Conservation (phyloP, 306 rosid species). For the Purshia tridentata region DNA sequence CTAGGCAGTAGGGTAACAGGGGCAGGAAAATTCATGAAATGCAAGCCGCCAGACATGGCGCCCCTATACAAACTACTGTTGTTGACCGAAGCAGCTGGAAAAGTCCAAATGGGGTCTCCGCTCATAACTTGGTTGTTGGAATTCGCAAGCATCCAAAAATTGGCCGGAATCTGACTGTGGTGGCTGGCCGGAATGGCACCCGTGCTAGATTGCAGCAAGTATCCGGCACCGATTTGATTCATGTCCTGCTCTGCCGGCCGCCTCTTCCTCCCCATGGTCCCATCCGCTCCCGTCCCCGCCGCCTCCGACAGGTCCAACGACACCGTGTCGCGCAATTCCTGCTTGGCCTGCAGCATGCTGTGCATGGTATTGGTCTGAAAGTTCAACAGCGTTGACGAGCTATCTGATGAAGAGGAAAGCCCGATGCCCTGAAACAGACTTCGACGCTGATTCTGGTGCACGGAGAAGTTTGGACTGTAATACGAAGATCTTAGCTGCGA, state of each 20-base stretch:
- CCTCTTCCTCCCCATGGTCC: slow-evolving; percentile 57
- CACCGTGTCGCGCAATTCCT: slow-evolving; percentile 57
- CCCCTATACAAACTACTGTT: slow-evolving; percentile 69
- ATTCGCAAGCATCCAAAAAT: slow-evolving; percentile 85
- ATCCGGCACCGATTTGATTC: slow-evolving; percentile 58
- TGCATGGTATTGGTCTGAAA: slow-evolving; percentile 55
- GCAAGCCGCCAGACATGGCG: slow-evolving; percentile 69
- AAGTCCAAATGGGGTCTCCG: slow-evolving; percentile 91
- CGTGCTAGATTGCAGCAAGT: slow-evolving; percentile 58
- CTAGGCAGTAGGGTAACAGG: slow-evolving; percentile 69
- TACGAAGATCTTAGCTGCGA: slow-evolving; percentile 76
- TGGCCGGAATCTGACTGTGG: slow-evolving; percentile 64
- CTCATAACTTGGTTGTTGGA: slow-evolving; percentile 72
- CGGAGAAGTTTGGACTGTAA: slow-evolving; percentile 71
- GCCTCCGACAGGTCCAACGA: slow-evolving; percentile 63
- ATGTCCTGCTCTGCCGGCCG: slow-evolving; percentile 56
- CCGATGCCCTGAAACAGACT: slow-evolving; percentile 62
- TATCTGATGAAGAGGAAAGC: slow-evolving; percentile 35
- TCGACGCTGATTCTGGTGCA: slow-evolving; percentile 32
- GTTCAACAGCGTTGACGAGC: slow-evolving; percentile 55
- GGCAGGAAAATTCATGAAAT: slow-evolving; percentile 85
- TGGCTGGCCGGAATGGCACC: slow-evolving; percentile 68
- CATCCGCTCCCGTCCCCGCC: slow-evolving; percentile 44
- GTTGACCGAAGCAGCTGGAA: slow-evolving; percentile 52
- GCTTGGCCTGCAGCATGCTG: slow-evolving; percentile 64